A percentile compares a stretch with the other conserved stretches of the same genome.
phyloP scores from a whole-genome alignment of 2,329 filamentous ascomycete genomes.

The Hirsutella rhossiliensis region DNA sequence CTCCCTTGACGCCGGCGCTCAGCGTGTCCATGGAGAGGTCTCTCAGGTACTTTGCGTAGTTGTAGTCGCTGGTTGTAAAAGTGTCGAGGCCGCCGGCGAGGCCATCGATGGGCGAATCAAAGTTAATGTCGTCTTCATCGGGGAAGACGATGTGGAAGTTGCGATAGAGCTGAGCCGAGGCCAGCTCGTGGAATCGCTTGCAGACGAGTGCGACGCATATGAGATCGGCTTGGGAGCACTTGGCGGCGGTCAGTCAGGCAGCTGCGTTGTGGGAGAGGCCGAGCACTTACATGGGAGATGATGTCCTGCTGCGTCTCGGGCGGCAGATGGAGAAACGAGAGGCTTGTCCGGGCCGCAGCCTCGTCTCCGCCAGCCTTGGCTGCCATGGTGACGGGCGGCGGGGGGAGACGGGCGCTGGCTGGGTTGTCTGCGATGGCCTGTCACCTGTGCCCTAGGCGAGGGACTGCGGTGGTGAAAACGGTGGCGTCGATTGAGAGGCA shows the following conservation, averaged over 20 bases:
- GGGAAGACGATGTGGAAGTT: constrained; percentile 49
- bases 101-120: constrained; percentile 42
- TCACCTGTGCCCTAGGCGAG: neutral
- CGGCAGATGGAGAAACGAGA: constrained; percentile 30
- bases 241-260: neutral
- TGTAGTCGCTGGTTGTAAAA: constrained; percentile 49
- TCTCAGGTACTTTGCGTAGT: constrained; percentile 46
- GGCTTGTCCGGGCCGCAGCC: constrained; percentile 8
- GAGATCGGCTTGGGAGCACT: constrained; percentile 41
- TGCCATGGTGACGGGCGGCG: constrained; percentile 18
- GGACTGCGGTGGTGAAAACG: too few relatives aligned
- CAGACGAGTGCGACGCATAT: constrained; percentile 48
- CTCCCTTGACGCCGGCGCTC: constrained; percentile 38
- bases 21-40: constrained; percentile 45
- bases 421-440: neutral
- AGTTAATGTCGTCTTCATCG: constrained; percentile 41
- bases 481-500: too few relatives aligned
- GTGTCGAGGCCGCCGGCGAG: constrained; percentile 48
- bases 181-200: constrained; percentile 43
- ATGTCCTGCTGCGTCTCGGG: constrained; percentile 37
- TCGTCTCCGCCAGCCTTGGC: constrained; percentile 18
- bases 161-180: constrained; percentile 46
- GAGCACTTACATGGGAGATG: constrained; percentile 28
- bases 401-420: neutral
- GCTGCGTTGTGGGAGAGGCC: neutral